A percentile compares a stretch with the other conserved stretches of the same genome.
Evolutionary conservation across 2,329 filamentous ascomycete genomes (phyloP).

Genomic region (Verticillium tricorpus): DNA sequence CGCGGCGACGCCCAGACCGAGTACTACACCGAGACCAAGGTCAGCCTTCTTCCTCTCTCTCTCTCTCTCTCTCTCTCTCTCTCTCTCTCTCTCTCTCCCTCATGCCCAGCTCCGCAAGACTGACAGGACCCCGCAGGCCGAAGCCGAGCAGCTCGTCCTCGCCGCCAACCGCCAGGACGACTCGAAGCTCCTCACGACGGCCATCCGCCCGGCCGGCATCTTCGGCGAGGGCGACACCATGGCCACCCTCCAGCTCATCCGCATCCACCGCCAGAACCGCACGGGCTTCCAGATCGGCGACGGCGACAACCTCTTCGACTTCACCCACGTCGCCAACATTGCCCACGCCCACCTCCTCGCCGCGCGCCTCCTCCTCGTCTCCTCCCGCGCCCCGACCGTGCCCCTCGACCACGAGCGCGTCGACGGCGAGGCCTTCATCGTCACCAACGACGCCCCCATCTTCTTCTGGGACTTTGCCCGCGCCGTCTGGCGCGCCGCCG

Average conservation of each 20-base stretch:
- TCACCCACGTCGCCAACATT: slow-evolving; percentile 60
- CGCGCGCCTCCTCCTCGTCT: slow-evolving; percentile 62
- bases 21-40: slow-evolving; percentile 91
- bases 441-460: slow-evolving; percentile 83
- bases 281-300: slow-evolving; percentile 77
- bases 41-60: slow-evolving; percentile 22
- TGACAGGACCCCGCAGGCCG: slow-evolving; percentile 44
- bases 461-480: slow-evolving; percentile 90
- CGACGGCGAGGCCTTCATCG: slow-evolving; percentile 83
- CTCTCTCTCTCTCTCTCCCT: background rate
- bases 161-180: slow-evolving; percentile 62
- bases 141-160: slow-evolving; percentile 78
- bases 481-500: slow-evolving; percentile 66
- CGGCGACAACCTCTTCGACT: slow-evolving; percentile 60
- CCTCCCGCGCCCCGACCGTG: slow-evolving; percentile 46
- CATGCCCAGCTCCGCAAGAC: background rate
- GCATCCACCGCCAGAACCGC: slow-evolving; percentile 63
- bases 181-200: slow-evolving; percentile 67
- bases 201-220: slow-evolving; percentile 83
- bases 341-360: slow-evolving; percentile 81
- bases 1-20: slow-evolving; percentile 66
- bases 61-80: background rate
- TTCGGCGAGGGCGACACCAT: slow-evolving; percentile 87
- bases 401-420: slow-evolving; percentile 70
- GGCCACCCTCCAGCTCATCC: slow-evolving; percentile 67